Base-by-base conservation (phyloP, 176 grass and related monocot species). In the Stipa capillata region DNA sequence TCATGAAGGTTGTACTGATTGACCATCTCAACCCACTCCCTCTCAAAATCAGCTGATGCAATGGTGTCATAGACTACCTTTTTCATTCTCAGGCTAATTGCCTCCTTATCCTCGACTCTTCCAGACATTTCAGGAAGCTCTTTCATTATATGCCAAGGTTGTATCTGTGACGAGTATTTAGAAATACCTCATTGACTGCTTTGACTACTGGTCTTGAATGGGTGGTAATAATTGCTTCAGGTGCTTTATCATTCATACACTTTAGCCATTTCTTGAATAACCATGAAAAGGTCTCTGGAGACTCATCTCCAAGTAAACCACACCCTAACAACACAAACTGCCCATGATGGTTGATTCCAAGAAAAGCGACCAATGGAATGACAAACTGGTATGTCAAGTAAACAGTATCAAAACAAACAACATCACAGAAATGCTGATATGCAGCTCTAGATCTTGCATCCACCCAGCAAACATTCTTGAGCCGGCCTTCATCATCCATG, bases 71-170 rank as follows among this genome's bases (percentile, higher is more conserved):
- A 97, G 58, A 97, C 87, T 9, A 92, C 90, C 64, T 92, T 92
- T 63, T 89, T 86, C 76, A 97, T 86, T 85, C 76, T 97, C 69
- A 92, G 74, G 74, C 93, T 76, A 72, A 97, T 90, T 44, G 93
- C 93, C 8, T 95, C 92, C 55, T 89, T 91, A 79, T 97, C 93
- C 74, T 97, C 90, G 13, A 89, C 88, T 89, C 87, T 84, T 74
- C 82, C 90, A 70, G 87, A 97, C 83, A 90, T 91, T 79, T 97
- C 93, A 85, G 93, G 93, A 84, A 97, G 82, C 74, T 90, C 87
- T 87, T 97, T 97, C 87, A 97, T 83, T 77, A 97, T 97, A 86
- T 92, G 90, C 93, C 93, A 97, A 92, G 88, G 78, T 91, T 87
- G 83, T 90, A 97, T 66, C 93, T 84, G 72, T 87, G 85, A 72